Evolutionary conservation across 768 basidiomycete species (phyloP), one percentile per base, ranked within the genome.

Genomic region (Brasilioporus rufonigricans): DNA sequence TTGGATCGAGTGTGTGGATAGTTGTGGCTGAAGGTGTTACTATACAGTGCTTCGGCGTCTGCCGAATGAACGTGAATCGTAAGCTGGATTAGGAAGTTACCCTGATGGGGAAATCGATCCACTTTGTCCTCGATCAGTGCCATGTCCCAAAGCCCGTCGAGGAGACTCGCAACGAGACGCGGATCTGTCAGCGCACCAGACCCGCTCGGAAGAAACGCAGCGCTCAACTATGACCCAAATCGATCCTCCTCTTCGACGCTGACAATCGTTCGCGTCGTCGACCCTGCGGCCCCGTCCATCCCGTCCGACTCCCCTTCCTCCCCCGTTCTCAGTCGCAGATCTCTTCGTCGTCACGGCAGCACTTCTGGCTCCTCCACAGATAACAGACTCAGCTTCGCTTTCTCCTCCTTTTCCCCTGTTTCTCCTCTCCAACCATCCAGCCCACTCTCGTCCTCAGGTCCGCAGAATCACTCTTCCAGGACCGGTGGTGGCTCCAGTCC

Each of bases 101-200:
- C 33, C 23, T 1, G 6, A 48, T 21, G 24, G 19, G 19, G n/a
- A 16, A 41, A 58, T 62, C 52, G 56, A 52, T 54, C 27, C 5
- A 5, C 2, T 6, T 40, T 16, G 43, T 31, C 46, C 9, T 46
- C 21, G 21, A 40, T 26, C 18, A 19, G 43, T 13, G 50, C 56
- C 3, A 67, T 68, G 65, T 56, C 63, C 5, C 63, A 61, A 14
- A 53, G 47, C 13, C 50, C 58, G 14, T 32, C 55, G 26, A 58
- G 48, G 56, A 63, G 76, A 43, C 74, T 89, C 36, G 74, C 80
- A 24, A 64, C 77, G 8, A 79, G 90, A 18, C 79, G 89, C 45
- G 89, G 89, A 18, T 91, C 90, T 0, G 70, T 78, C 14, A 76
- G 81, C 27, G 90, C 90, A 0, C 70, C 78, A 2, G 90, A 92